A percentile compares a stretch with the other conserved stretches of the same genome.
Conservation (phyloP, 139 green algal genomes). For the Trebouxia sp. region DNA sequence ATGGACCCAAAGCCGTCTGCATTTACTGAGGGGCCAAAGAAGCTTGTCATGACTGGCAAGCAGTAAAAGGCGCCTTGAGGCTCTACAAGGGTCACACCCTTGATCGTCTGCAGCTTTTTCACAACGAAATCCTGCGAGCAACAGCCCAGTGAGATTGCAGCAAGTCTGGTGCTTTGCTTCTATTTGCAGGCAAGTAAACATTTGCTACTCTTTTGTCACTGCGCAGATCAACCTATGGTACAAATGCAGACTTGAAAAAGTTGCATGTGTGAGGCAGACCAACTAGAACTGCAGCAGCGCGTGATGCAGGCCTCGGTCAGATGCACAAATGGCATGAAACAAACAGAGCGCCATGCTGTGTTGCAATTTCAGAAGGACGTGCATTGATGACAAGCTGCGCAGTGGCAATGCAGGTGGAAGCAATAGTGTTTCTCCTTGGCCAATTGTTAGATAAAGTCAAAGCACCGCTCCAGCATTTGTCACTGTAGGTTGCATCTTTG, state of each 20-base stretch:
- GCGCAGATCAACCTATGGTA: neutral
- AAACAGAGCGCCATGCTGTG: too few relatives aligned
- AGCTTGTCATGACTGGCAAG: constrained; percentile 83
- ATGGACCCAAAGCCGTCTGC: constrained; percentile 75
- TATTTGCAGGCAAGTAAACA: too few relatives aligned
- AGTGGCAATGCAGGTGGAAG: too few relatives aligned
- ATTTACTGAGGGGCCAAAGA: constrained; percentile 67
- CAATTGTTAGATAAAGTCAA: too few relatives aligned
- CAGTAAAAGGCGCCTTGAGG: constrained; percentile 95
- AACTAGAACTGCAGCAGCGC: neutral
- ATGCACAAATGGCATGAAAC: too few relatives aligned
- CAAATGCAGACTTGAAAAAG: neutral
- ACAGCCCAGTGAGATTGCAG: neutral
- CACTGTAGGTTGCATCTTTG: too few relatives aligned
- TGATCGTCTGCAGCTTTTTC: constrained; percentile 68
- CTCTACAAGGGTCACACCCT: constrained; percentile 68
- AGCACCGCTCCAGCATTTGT: too few relatives aligned
- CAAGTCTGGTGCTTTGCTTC: neutral
- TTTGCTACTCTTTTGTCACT: neutral
- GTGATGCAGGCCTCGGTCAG: neutral
- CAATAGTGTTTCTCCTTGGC: too few relatives aligned
- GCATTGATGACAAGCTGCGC: too few relatives aligned
- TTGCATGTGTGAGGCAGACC: neutral
- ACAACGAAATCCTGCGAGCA: constrained; percentile 72
- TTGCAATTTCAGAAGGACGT: too few relatives aligned